These are phyloP conservation scores for Cladosporium sp. DNA, from an alignment of 2,329 filamentous ascomycete species.

Conservation along the genomic window DNA sequence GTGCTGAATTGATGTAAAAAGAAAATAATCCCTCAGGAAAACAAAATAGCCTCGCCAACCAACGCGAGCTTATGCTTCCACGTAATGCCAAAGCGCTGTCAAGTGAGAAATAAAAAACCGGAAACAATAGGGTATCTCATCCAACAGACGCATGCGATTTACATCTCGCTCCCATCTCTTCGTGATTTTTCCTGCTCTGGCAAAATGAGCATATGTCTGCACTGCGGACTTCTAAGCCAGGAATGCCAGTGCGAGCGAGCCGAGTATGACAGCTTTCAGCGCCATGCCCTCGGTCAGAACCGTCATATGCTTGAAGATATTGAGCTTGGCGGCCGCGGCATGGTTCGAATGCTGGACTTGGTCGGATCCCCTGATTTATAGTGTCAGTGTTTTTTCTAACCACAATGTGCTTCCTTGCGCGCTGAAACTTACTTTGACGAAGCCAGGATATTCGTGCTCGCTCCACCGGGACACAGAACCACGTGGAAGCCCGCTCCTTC, in stretches of 20 bases:
- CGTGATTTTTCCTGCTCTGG: background rate
- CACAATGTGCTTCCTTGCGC: no score
- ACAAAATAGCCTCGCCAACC: background rate
- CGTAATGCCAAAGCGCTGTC: background rate
- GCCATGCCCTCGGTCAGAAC: constrained; percentile 25
- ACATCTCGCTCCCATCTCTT: background rate
- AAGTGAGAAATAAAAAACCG: background rate
- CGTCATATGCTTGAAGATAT: constrained; percentile 20
- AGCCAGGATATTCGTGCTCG: constrained; percentile 51
- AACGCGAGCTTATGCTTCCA: constrained; percentile 12
- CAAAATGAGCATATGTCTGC: background rate
- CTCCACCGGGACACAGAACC: constrained; percentile 68
- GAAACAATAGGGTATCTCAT: constrained; percentile 15
- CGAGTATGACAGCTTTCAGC: constrained; percentile 16
- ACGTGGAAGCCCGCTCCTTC: constrained; percentile 75
- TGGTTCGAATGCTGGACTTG: constrained; percentile 18
- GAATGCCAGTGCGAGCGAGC: constrained; percentile 9
- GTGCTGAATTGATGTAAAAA: background rate
- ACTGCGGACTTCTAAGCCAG: constrained; percentile 4
- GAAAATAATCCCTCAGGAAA: background rate
- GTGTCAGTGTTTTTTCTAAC: background rate
- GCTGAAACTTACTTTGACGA: constrained; percentile 29
- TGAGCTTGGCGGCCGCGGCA: constrained; percentile 22
- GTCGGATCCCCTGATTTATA: constrained; percentile 6
- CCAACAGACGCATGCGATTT: background rate